These are phyloP conservation scores for Eragrostis tef DNA, from an alignment of 202 grass and related monocot genomes.

Conservation along the genomic window DNA sequence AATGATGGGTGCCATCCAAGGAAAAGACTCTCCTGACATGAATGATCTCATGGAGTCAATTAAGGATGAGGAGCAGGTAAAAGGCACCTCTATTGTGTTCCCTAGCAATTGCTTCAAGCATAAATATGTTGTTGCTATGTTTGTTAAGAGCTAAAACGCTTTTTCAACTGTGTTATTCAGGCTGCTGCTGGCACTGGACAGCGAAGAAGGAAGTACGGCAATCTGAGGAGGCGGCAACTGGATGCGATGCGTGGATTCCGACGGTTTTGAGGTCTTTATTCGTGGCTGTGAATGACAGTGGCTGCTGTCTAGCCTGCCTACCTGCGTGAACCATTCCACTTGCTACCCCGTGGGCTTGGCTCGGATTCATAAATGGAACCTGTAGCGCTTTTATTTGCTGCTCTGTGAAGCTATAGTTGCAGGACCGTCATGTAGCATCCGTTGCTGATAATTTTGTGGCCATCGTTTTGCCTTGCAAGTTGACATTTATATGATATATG, in stretches of 20 bases:
- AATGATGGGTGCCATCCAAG: slow-evolving; percentile 91
- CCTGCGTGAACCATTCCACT: not conserved
- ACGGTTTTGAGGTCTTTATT: slow-evolving; percentile 40
- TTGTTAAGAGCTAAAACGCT: not conserved
- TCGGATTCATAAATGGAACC: not conserved
- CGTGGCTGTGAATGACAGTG: not conserved
- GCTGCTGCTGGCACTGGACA: slow-evolving; percentile 36
- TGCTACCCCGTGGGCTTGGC: not conserved
- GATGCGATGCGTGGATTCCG: slow-evolving; percentile 61
- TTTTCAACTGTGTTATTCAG: slow-evolving; percentile 30
- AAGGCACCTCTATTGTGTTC: not conserved
- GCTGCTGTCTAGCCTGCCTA: not conserved
- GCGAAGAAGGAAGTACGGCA: slow-evolving; percentile 58
- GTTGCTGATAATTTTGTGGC: not conserved
- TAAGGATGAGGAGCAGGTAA: slow-evolving; percentile 79
- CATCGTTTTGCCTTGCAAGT: slow-evolving; percentile 10
- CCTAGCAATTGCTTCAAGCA: not conserved
- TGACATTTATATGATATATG: not conserved
- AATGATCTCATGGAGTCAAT: slow-evolving; percentile 78
- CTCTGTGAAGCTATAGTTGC: not conserved
- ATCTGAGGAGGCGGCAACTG: slow-evolving; percentile 55
- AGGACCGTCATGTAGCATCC: not conserved
- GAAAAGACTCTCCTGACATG: slow-evolving; percentile 71
- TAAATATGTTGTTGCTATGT: slow-evolving; percentile 8
- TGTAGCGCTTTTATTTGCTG: not conserved